Base-by-base conservation (phyloP, 2,329 filamentous ascomycete genomes). In the Xylariales sp. region DNA sequence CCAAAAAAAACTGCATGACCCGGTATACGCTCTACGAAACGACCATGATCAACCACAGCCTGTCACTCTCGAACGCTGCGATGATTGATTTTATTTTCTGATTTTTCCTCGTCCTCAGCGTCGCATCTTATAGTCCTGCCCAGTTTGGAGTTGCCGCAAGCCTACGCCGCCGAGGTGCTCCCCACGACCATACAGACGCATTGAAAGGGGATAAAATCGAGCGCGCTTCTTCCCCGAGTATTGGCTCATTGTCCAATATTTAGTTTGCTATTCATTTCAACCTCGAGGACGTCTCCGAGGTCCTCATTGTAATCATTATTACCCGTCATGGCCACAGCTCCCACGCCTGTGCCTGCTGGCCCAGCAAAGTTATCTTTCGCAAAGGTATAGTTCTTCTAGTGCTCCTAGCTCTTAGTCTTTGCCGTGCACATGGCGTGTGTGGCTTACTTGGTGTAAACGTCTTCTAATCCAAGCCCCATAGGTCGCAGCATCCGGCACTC, bases 1-100 rank as follows among this genome's bases (percentile, higher is more conserved):
- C 15, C 27, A 19, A 25, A 37, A 33, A 17, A 50, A 51, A 46
- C 60, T 52, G 53, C n/a, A 65, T 61, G 37, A 28, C 38, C 41
- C 43, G 59, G 59, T 50, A 56, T 51, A 57, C 51, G 55, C 53
- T 60, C 54, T 18, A 37, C 34, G 34, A 37, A 67, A n/a, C 67
- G 61, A 76, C 72, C 61, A 77, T 77, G 74, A 75, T 67, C 68
- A 69, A 63, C 68, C 61, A 65, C 62, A 66, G 63, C 62, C 60
- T 59, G 53, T 62, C 63, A 59, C 67, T 65, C 59, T 65, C 62
- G 59, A 66, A 66, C 72, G 65, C 64, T 65, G 70, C 65, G 60
- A 65, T 69, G 65, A 70, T 72, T 63, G 66, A 67, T 65, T 71
- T 69, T 63, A 61, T 66, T 69, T 69, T 63, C 65, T 76, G 68